Conservation (phyloP, 2,329 filamentous ascomycete species). For the Xylariaceae sp. region DNA sequence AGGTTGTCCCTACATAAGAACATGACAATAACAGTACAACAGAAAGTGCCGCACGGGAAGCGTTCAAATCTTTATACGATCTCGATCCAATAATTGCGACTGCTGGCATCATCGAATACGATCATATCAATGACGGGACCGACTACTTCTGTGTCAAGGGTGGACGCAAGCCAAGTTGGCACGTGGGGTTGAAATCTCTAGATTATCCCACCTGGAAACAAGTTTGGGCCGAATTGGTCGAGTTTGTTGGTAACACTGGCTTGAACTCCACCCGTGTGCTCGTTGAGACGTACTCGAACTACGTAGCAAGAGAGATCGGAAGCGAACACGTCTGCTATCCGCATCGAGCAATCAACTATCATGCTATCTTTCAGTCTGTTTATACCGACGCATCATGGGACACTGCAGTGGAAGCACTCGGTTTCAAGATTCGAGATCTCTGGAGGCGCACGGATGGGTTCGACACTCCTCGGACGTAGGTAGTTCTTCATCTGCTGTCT, state of each 20-base stretch:
- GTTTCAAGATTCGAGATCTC: not conserved
- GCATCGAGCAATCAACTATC: not conserved
- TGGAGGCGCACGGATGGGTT: conserved; percentile 1
- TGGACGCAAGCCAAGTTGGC: conserved; percentile 2
- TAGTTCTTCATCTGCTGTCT: not conserved
- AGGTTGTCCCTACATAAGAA: not conserved
- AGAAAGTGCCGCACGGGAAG: not conserved
- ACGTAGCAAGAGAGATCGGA: not conserved
- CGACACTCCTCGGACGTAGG: not conserved
- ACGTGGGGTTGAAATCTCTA: not conserved
- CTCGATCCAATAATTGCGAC: not conserved
- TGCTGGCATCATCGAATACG: not conserved
- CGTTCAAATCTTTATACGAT: not conserved
- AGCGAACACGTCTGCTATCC: not conserved
- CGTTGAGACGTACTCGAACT: conserved; percentile 1
- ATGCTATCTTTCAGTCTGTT: not conserved
- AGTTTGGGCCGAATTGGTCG: not conserved
- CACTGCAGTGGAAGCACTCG: not conserved
- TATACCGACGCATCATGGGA: not conserved
- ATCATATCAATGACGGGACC: not conserved
- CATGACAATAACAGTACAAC: not conserved
- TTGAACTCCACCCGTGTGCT: not conserved
- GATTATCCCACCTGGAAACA: not conserved
- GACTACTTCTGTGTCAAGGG: not conserved
- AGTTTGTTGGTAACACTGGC: not conserved